Base-by-base conservation (phyloP, 2,329 filamentous ascomycete genomes). In the Alternaria rosae region DNA sequence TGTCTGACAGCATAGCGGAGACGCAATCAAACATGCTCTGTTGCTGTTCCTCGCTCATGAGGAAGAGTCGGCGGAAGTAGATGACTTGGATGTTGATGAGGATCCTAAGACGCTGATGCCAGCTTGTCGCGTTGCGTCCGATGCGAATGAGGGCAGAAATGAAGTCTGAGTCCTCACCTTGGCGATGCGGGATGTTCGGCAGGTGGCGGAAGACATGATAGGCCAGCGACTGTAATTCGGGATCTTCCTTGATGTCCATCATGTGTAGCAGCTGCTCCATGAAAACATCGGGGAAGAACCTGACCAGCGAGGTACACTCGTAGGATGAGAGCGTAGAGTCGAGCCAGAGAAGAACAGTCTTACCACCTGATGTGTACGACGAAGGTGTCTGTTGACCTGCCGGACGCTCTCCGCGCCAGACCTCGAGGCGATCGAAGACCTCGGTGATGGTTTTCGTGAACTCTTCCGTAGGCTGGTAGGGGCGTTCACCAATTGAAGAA, bases 211-310 rank as follows among this genome's bases (percentile, higher is more conserved):
- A 99, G 43, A 99, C 95, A 75, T 97, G 93, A 76, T 98, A 99
- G 0, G 95, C 94, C 9, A 97, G 86, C 10, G 92, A 91, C 84
- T 97, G 96, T 3, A 99, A 86, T 79, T 99, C 96, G 0, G 93
- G 93, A 73, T 99, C 95, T 79, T 99, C 95, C 79, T 98, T 98
- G 78, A 99, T 93, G 75, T 99, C 95, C 94, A 99, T 99, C 95
- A 99, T 99, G 83, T 99, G 94, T 54, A 99, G 83, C 13, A 99
- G 87, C 77, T 97, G 92, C 72, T 95, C 92, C 78, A 97, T 95
- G 75, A 98, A 94, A 0, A 91, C 85, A 35, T 92, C 87, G 0
- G 93, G 91, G 83, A 99, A 98, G 86, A 97, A 98, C 4, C 90
- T 89, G 17, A 96, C 88, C 13, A 99, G 87, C 75, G 95, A 91